Base-by-base conservation (phyloP, 257 asterid genomes). In the Linaria vulgaris region DNA sequence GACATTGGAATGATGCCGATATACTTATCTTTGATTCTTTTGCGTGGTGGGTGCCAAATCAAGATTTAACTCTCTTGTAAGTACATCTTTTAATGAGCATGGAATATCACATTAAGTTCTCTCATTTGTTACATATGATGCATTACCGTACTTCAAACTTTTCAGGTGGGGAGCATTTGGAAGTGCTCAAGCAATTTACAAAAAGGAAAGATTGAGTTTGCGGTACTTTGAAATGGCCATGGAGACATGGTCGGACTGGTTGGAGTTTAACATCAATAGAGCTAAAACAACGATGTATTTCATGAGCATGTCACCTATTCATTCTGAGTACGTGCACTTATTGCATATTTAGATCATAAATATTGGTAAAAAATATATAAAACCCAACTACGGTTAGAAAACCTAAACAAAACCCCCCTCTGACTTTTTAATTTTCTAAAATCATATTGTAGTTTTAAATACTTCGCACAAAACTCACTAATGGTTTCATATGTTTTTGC, bases 1-100 rank as follows among this genome's bases (percentile, higher is more conserved):
- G 79, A 61, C 79, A 85, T 14, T 91, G 98, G 95, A 83, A 67
- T 7, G 81, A 88, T 72, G 95, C 95, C 1, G 95, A 88, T 69
- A 76, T 81, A 30, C 86, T 91, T 15, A 76, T 91, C 63, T 91
- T 91, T 22, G 78, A 91, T 59, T 61, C 94, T 12, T 88, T 71
- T 20, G 70, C 76, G 1, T 91, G 98, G 98, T 88, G 97, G 97
- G 25, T 76, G 48, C 10, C 22, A 15, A 66, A 73, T 10, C 83
- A 34, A 34, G 64, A 64, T 6, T 64, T 85, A 67, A 83, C 74
- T 10, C 55, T 86, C 59, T 39, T 84, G 96, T 91, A 76, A 78
- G 95, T 73, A 49, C 14, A 16, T 23, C 38, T 24, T 11, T n/a
- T 34, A 34, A 34, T 3, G 41, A 34, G 6, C 6, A 34, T 34